phyloP scores from a whole-genome alignment of 345 rosid species.

The Viola odorata region DNA sequence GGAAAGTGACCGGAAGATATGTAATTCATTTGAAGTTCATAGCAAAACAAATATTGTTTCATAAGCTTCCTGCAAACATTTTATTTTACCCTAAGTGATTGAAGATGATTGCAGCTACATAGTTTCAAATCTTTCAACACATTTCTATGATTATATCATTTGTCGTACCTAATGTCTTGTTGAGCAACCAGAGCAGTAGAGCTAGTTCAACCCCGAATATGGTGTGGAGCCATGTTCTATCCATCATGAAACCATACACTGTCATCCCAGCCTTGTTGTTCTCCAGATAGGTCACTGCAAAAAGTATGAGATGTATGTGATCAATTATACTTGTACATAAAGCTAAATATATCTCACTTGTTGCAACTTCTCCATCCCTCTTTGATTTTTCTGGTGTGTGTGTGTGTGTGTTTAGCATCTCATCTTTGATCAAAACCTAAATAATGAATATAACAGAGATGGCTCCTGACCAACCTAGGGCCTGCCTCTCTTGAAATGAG shows the following conservation, averaged over 20 bases:
- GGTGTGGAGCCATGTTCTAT: conserved; percentile 79
- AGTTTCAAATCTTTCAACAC: no score
- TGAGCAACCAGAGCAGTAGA: conserved; percentile 83
- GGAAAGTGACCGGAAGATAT: no score
- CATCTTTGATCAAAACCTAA: neutral
- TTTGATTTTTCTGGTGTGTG: no score
- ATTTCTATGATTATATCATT: neutral
- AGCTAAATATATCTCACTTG: no score
- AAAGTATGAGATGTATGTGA: neutral
- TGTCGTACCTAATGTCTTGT: conserved; percentile 61
- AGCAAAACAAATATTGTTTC: no score
- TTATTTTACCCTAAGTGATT: no score
- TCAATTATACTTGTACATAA: no score
- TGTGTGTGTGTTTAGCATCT: no score
- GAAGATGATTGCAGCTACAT: no score
- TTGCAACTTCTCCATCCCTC: no score
- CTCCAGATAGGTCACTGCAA: conserved; percentile 77
- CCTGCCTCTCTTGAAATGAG: conserved; percentile 82
- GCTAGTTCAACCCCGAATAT: conserved; percentile 75
- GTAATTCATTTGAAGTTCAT: no score
- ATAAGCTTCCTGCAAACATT: no score
- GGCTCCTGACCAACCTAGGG: conserved; percentile 49
- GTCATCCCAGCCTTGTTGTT: conserved; percentile 87
- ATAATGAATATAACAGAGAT: neutral
- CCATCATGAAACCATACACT: conserved; percentile 73